Base-by-base conservation (phyloP, 2,329 filamentous ascomycete species). In the Diaporthe sp. region DNA sequence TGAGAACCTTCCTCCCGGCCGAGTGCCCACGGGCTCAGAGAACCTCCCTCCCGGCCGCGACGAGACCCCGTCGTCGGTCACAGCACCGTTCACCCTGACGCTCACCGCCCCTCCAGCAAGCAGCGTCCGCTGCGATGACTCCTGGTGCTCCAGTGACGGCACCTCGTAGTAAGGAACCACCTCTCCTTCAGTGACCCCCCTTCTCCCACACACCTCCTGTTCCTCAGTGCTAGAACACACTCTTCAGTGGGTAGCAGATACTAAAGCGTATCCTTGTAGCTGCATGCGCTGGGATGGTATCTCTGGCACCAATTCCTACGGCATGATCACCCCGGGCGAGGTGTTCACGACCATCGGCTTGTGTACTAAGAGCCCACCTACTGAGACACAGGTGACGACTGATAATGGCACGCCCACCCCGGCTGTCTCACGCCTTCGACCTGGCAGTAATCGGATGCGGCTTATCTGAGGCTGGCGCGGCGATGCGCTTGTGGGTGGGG, bases 101-200 rank as follows among this genome's bases (percentile, higher is more conserved):
- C 15, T 40, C 9, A 52, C 28, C 9, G 12, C 55, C n/a, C 19
- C 28, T 33, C 38, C 35, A 19, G 25, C 35, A 13, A 35, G 12
- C 8, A 50, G 35, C 9, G 15, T 61, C 28, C 30, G 28, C 17
- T 75, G 74, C 25, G 40, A 73, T 30, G 54, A 57, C 17, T 19
- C 25, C 10, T 64, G 38, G 28, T 75, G 74, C 50, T 55, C 42
- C 17, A 28, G 22, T 5, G 55, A 70, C 40, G 64, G 64, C 8
- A 55, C 58, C 4, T 71, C 68, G 30, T 72, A 67, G 68, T 72
- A 12, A 72, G n/a, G n/a, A n/a, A n/a, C n/a, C n/a, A n/a, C n/a
- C n/a, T n/a, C n/a, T n/a, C n/a, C n/a, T n/a, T n/a, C n/a, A n/a
- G 73, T 33, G 30, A 33, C 8, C 7, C 38, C 54, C 50, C 7